phyloP scores from a whole-genome alignment of 2,329 filamentous ascomycete species.

The Dryadomyces quercus-mongolicae region DNA sequence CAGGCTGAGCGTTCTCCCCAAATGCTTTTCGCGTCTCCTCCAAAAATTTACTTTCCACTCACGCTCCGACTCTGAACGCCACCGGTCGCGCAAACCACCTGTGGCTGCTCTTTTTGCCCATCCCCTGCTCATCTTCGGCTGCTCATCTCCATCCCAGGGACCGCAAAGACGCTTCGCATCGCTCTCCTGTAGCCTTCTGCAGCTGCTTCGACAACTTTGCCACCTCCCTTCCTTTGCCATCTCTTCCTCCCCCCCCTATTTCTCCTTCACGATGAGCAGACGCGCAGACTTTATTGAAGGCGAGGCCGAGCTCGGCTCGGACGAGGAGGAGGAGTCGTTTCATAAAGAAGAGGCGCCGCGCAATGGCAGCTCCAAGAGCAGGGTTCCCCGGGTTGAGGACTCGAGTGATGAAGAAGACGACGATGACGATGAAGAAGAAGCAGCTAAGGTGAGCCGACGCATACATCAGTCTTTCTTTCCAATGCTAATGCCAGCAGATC shows the following conservation, averaged over 20 bases:
- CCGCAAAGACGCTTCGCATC: neutral
- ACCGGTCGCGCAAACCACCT: neutral
- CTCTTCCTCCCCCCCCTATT: neutral
- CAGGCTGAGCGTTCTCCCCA: neutral
- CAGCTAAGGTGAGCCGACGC: constrained; percentile 46
- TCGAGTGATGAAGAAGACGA: constrained; percentile 89
- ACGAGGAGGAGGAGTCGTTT: constrained; percentile 74
- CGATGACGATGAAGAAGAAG: constrained; percentile 81
- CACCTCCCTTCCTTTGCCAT: neutral
- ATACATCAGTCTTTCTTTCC: constrained; percentile 13
- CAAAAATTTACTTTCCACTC: constrained; percentile 1
- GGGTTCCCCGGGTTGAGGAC: constrained; percentile 49
- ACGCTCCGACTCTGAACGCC: neutral
- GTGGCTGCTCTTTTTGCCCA: neutral
- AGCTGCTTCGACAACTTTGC: neutral
- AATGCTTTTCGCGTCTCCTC: neutral
- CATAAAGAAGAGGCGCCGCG: constrained; percentile 72
- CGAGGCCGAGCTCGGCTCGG: constrained; percentile 74
- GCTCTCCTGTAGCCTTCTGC: neutral
- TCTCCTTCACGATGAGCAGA: constrained; percentile 41
- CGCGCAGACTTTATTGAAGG: constrained; percentile 68
- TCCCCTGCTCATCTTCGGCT: neutral
- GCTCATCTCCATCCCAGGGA: neutral
- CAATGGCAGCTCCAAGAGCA: constrained; percentile 42
- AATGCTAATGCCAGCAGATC: constrained; percentile 39